A percentile compares a stretch with the other conserved stretches of the same genome.
Conservation (phyloP, 495 filamentous ascomycete species). For the Penicillium argentinense region DNA sequence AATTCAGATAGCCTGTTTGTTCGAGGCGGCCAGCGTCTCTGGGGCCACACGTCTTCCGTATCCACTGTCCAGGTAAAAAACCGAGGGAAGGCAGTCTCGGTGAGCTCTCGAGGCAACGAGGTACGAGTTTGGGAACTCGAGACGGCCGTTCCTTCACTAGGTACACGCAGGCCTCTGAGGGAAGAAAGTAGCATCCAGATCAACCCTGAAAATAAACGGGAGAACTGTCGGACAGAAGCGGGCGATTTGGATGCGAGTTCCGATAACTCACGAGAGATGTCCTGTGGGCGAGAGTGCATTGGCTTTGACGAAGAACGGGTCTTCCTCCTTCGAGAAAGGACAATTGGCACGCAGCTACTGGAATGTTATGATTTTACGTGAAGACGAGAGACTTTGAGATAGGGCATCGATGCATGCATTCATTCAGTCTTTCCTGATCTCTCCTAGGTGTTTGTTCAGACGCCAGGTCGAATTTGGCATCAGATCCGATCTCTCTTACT, state of each 20-base stretch:
- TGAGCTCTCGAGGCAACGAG: slow-evolving; percentile 79
- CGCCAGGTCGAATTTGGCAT: too few species aligned
- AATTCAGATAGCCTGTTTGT: slow-evolving; percentile 65
- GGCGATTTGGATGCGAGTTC: slow-evolving; percentile 1
- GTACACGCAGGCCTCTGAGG: slow-evolving; percentile 33
- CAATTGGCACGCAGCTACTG: slow-evolving; percentile 65
- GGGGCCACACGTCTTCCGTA: slow-evolving; percentile 93
- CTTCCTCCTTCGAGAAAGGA: slow-evolving; percentile 74
- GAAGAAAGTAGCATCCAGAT: slow-evolving; percentile 58
- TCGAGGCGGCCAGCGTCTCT: slow-evolving; percentile 73
- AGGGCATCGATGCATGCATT: background rate
- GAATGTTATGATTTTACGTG: slow-evolving; percentile 92
- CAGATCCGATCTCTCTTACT: too few species aligned
- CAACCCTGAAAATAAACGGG: slow-evolving; percentile 34
- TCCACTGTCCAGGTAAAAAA: slow-evolving; percentile 82
- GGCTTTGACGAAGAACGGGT: slow-evolving; percentile 96
- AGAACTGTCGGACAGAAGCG: background rate
- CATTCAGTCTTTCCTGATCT: too few species aligned
- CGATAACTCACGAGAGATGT: slow-evolving; percentile 3
- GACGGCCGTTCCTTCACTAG: slow-evolving; percentile 55
- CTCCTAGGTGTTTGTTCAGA: too few species aligned
- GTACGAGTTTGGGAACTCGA: slow-evolving; percentile 95
- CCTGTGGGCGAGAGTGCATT: slow-evolving; percentile 60
- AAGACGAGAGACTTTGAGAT: background rate
- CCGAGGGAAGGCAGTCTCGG: slow-evolving; percentile 86